Evolutionary conservation across 2,329 filamentous ascomycete species (phyloP), one percentile per base, ranked within the genome.

Genomic region (Neurospora sp.): DNA sequence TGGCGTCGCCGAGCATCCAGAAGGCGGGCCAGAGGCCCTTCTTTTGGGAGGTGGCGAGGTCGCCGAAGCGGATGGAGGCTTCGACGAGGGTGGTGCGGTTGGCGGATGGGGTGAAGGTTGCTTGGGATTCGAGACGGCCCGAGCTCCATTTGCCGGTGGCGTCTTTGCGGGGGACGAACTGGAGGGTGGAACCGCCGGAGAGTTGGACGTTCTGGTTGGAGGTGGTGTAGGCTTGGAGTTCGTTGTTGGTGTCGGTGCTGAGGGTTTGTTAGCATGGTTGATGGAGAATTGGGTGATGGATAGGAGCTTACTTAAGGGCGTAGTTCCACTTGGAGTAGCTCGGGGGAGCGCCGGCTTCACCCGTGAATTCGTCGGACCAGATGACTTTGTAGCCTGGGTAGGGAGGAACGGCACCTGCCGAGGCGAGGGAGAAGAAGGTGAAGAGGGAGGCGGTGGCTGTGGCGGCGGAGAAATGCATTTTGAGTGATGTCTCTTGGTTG

Each of bases 11-110:
- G 17, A 88, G 80, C 71, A 87, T 79, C 86, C 85, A 88, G 74
- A 87, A 87, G 0, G 86, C 86, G 0, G 86, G 85, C 86, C 86
- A 88, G 67, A 88, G 80, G 4, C 86, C 86, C 73, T 86, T 80
- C 77, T 86, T 85, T 62, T 76, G 75, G 23, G 67, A 67, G 19
- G 69, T 41, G 1, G 76, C 57, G 76, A 82, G 82, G 70, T 74
- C 74, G 12, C 84, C 86, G 66, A 87, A 79, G 41, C 84, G 82
- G 66, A 88, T 77, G 33, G 77, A 76, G 4, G 82, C 81, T 71
- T 86, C 82, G 37, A 84, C 78, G 52, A 81, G 77, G 28, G 84
- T 86, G 38, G 83, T 74, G 70, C 81, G 81, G 71, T 84, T 83
- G 1, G 79, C 71, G 1, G 73, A 70, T 0, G 86, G 85, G 0